phyloP scores from a whole-genome alignment of 1,284 basidiomycete species.

The Ustilago trichophora region DNA sequence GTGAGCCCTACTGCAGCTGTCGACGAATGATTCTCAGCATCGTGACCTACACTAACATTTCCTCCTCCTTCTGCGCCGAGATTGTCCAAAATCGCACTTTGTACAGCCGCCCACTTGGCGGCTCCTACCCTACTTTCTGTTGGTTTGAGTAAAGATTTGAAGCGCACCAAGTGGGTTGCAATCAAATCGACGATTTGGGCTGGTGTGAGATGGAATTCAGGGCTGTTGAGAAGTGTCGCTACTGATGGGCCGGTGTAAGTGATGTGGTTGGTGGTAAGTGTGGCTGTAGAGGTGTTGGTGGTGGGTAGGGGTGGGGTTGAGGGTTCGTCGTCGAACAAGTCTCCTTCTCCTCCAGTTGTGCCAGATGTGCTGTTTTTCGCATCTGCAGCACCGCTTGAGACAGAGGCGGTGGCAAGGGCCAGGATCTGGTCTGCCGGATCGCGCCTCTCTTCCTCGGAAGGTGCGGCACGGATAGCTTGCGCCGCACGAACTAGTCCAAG shows the following conservation, averaged over 20 bases:
- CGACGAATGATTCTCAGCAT: no score
- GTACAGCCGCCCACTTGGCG: not conserved
- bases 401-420: no score
- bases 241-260: not conserved
- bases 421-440: no score
- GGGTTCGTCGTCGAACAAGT: constrained; percentile 36
- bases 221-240: constrained; percentile 2
- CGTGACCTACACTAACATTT: no score
- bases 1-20: no score
- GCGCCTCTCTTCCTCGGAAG: not conserved
- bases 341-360: constrained; percentile 1
- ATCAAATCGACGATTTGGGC: constrained; percentile 9
- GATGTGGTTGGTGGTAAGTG: no score
- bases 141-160: not conserved
- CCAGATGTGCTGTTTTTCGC: not conserved
- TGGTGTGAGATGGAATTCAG: not conserved
- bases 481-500: constrained; percentile 1
- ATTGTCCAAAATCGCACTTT: no score
- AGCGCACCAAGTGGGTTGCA: constrained; percentile 11
- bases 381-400: not conserved
- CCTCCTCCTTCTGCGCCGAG: no score
- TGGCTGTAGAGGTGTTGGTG: not conserved
- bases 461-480: not conserved
- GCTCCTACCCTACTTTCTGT: not conserved
- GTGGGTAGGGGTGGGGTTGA: constrained; percentile 16